phyloP scores from a whole-genome alignment of 164 flowering plant genomes.

The Platanus orientalis region DNA sequence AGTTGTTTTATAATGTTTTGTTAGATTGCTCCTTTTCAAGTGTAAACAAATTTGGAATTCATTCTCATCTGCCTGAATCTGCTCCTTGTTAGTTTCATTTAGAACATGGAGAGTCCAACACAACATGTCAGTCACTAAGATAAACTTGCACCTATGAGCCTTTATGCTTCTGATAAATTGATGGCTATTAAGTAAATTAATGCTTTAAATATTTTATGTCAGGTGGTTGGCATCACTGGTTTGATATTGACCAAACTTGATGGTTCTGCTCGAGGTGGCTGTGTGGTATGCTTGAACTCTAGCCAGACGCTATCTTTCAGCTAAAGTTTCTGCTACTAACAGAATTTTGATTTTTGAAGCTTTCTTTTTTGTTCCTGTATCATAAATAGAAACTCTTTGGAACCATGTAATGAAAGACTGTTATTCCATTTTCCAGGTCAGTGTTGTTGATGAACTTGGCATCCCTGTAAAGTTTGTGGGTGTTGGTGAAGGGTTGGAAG shows the following conservation, averaged over 20 bases:
- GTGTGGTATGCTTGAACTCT: constrained; percentile 63
- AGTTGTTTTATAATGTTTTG: too few relatives aligned
- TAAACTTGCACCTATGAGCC: not conserved
- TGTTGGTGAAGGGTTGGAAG: constrained; percentile 92
- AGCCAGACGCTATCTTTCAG: not conserved
- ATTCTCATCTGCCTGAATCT: not conserved
- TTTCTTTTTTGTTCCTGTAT: not conserved
- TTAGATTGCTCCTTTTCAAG: not conserved
- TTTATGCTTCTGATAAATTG: not conserved
- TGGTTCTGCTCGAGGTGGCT: constrained; percentile 97
- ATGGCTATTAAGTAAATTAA: not conserved
- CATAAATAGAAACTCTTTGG: not conserved
- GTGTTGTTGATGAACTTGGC: constrained; percentile 96
- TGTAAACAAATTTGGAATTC: not conserved
- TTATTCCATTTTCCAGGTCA: constrained; percentile 51
- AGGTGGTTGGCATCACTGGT: constrained; percentile 95
- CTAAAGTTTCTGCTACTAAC: not conserved
- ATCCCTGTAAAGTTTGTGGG: constrained; percentile 98
- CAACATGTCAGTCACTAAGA: not conserved
- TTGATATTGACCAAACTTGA: constrained; percentile 91
- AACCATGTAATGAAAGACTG: not conserved
- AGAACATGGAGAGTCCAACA: not conserved
- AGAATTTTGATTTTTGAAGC: not conserved
- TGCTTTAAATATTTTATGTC: not conserved
- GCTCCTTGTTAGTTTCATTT: not conserved